These are phyloP conservation scores for Penicillium hesseltinei DNA, from an alignment of 2,329 filamentous ascomycete genomes.

Conservation along the genomic window DNA sequence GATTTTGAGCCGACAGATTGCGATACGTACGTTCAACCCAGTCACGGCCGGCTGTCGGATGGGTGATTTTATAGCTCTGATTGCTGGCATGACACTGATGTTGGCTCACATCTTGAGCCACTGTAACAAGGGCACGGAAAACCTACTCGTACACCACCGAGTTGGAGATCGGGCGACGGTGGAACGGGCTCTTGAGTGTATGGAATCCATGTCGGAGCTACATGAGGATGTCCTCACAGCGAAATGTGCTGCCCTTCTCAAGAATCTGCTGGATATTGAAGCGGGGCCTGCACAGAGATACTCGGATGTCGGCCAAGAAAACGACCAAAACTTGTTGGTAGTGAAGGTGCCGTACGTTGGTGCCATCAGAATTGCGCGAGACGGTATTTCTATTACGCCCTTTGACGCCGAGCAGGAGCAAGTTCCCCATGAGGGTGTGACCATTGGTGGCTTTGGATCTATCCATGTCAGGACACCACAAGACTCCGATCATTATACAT, in stretches of 20 bases:
- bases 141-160: conserved; percentile 40
- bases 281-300: conserved; percentile 1
- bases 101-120: conserved; percentile 40
- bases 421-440: neutral
- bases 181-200: conserved; percentile 36
- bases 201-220: conserved; percentile 28
- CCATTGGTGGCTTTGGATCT: neutral
- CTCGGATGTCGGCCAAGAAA: conserved; percentile 14
- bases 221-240: conserved; percentile 32
- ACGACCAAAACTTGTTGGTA: neutral
- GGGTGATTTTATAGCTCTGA: conserved; percentile 41
- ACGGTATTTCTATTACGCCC: neutral
- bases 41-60: conserved; percentile 34
- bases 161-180: conserved; percentile 41
- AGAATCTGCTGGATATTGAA: conserved; percentile 35
- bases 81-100: conserved; percentile 40
- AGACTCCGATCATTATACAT: neutral
- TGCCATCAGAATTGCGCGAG: neutral
- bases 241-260: conserved; percentile 32
- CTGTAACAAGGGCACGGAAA: conserved; percentile 10
- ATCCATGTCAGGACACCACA: neutral
- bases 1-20: conserved; percentile 38
- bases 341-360: neutral
- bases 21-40: conserved; percentile 32
- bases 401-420: neutral